A percentile compares a stretch with the other conserved stretches of the same genome.
phyloP scores from a whole-genome alignment of 169 alveolate species.

The Eimeria acervulina region DNA sequence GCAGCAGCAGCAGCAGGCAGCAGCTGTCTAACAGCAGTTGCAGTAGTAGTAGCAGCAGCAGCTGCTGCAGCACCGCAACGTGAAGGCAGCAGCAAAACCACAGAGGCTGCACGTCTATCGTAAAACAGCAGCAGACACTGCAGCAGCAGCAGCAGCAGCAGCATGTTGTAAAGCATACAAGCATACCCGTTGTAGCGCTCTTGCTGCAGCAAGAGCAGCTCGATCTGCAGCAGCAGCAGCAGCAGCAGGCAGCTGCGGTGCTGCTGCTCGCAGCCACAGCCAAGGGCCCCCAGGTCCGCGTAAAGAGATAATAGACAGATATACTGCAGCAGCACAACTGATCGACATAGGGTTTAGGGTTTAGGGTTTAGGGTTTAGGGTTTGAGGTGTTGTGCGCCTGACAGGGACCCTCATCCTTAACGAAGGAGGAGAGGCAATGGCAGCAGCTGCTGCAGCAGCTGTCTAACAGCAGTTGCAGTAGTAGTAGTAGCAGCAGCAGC shows the following conservation, averaged over 20 bases:
- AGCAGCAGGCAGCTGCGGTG: too few species aligned
- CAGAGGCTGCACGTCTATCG: neutral
- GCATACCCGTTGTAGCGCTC: conserved; percentile 20
- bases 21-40: neutral
- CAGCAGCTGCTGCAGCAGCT: conserved; percentile 37
- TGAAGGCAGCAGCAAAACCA: neutral
- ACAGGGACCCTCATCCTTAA: neutral
- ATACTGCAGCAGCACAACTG: neutral
- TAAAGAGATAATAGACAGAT: neutral
- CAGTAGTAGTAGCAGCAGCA: neutral
- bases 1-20: conserved; percentile 57
- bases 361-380: neutral
- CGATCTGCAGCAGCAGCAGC: neutral
- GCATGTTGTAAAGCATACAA: neutral
- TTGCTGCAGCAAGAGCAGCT: conserved; percentile 59
- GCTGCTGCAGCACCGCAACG: neutral
- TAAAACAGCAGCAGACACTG: neutral
- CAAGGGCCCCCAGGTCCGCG: conserved; percentile 33
- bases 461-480: neutral
- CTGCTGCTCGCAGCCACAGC: conserved; percentile 44
- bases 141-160: neutral
- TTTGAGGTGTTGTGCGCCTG: too few species aligned
- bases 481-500: neutral
- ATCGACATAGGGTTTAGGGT: neutral
- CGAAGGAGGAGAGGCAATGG: neutral